These are phyloP conservation scores for Candida silvicultrix DNA, from an alignment of 805 yeast species.

Conservation along the genomic window DNA sequence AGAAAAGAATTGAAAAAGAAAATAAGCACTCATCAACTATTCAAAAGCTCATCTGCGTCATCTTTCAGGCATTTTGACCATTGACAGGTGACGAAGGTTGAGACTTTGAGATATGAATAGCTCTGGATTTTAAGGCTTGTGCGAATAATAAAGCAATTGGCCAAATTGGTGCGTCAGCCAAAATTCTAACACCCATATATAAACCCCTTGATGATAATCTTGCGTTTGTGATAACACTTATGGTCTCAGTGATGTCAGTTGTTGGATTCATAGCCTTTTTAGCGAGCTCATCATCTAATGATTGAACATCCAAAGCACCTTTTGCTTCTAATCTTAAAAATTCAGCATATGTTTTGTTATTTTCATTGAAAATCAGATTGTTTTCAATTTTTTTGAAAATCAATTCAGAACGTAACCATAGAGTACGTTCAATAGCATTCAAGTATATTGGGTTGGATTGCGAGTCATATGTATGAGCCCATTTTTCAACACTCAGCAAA, in stretches of 20 bases:
- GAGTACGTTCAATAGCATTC: conserved; percentile 46
- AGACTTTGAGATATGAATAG: conserved; percentile 31
- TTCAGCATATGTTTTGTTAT: conserved; percentile 52
- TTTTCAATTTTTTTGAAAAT: conserved; percentile 55
- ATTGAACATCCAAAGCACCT: conserved; percentile 50
- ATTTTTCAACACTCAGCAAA: conserved; percentile 47
- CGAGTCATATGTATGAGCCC: conserved; percentile 32
- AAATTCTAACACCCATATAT: conserved; percentile 65
- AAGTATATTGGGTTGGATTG: conserved; percentile 21
- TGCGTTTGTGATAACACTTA: conserved; percentile 40
- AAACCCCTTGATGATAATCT: conserved; percentile 51
- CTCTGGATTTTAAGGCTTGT: conserved; percentile 67
- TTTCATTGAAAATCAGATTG: conserved; percentile 45
- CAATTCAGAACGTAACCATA: conserved; percentile 61
- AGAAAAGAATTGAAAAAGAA: too few relatives aligned
- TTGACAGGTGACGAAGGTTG: conserved; percentile 14
- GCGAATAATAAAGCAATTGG: conserved; percentile 76
- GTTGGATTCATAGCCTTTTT: conserved; percentile 40
- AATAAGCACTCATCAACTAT: too few relatives aligned
- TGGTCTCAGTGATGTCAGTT: conserved; percentile 35
- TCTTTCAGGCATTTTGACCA: background rate
- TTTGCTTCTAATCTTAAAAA: conserved; percentile 51
- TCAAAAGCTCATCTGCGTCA: too few relatives aligned
- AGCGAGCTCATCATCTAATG: conserved; percentile 44
- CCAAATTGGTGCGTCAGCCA: conserved; percentile 87